Conservation (phyloP, 2,329 filamentous ascomycete species). For the Colletotrichum acutatum region DNA sequence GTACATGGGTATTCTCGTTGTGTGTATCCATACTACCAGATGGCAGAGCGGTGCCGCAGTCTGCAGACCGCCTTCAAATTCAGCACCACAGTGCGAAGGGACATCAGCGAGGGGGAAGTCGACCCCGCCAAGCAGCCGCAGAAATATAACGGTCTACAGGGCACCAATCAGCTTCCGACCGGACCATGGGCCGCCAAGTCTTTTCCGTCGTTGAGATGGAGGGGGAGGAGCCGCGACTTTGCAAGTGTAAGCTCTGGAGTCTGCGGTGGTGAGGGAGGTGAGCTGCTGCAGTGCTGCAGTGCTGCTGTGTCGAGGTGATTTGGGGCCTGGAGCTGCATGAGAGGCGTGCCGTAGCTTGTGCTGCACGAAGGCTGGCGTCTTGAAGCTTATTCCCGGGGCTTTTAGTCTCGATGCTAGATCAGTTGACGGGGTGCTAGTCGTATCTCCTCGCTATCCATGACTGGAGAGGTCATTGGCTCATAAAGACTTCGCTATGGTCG, state of each 20-base stretch:
- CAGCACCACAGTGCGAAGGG: conserved; percentile 30
- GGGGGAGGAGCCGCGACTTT: neutral
- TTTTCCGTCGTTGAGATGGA: conserved; percentile 11
- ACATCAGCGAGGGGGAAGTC: conserved; percentile 5
- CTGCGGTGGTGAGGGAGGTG: neutral
- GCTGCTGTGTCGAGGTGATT: neutral
- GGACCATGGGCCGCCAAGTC: conserved; percentile 23
- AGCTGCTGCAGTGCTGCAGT: neutral
- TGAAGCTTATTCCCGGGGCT: conserved; percentile 28
- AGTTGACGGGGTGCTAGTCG: neutral
- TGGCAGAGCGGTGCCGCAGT: neutral
- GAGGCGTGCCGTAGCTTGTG: conserved; percentile 15
- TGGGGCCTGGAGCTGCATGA: conserved; percentile 9
- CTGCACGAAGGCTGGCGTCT: conserved; percentile 25
- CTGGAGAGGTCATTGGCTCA: neutral
- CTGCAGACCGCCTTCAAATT: conserved; percentile 14
- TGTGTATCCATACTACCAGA: neutral
- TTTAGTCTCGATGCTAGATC: neutral
- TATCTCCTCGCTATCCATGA: neutral
- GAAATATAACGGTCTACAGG: conserved; percentile 33
- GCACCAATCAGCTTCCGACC: conserved; percentile 28
- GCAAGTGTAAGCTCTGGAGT: neutral
- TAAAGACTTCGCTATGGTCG: neutral
- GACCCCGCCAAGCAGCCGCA: conserved; percentile 32
- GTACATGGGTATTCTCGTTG: neutral